Evolutionary conservation across 352 stramenopile species (phyloP), one percentile per base, ranked within the genome.

Genomic region (Globisporangium solare): DNA sequence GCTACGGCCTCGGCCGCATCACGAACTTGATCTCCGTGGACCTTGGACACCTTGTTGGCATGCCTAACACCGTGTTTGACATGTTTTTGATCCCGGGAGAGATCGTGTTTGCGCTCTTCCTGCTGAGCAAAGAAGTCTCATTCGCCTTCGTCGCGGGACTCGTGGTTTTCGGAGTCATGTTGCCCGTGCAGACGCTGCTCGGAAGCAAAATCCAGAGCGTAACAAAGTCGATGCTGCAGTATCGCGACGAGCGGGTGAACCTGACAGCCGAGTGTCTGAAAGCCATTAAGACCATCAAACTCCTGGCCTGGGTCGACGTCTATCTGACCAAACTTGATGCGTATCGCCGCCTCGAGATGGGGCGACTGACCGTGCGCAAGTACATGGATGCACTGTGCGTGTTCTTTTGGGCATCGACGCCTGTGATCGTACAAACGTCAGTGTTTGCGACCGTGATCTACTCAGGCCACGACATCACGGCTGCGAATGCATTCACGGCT

Each of bases 391-490:
- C 88, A 5, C 76, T 92, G 24, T 97, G 89, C 54, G 89, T 96
- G 2, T 96, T 95, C 56, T 94, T 96, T 63, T 97, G 87, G 87
- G 88, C 86, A 3, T 88, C 84, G 2, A 96, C 86, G 3, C 88
- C 89, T 8, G 83, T 95, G 37, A 74, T 97, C 41, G 85, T 96
- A 18, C 87, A 92, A 58, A 86, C 88, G 0, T 79, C 79, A 0
- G 89, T 95, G 8, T 97, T 97, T 48, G 67, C 73, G 2, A 79
- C 78, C 13, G 71, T 94, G 7, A 71, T 95, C 17, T 86, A 84
- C 57, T 73, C 71, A 32, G 80, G 76, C 18, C 71, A 86, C 57
- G 76, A 86, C 39, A 70, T 94, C 46, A 89, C 80, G 2, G 85
- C 85, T 10, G 83, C 85, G 17, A 87, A 91, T 47, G 85, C 85